Conservation (phyloP, 352 stramenopile genomes). For the Elongisporangium prolatum region DNA sequence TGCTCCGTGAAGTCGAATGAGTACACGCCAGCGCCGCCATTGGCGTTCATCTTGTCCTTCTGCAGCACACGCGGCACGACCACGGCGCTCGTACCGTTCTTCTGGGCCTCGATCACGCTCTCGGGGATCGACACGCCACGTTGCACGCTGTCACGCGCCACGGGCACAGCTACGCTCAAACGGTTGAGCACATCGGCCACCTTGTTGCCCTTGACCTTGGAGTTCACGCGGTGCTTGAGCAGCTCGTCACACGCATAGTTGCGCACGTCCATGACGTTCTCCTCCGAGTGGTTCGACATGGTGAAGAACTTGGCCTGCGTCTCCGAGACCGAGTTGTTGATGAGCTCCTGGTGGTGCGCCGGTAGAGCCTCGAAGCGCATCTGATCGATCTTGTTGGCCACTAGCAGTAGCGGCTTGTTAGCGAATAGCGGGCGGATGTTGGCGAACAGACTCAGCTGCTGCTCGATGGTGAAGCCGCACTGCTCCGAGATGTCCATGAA, state of each 20-base stretch:
- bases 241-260: conserved; percentile 96
- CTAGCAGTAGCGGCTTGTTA: conserved; percentile 98
- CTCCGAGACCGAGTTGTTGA: conserved; percentile 63
- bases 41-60: conserved; percentile 91
- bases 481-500: conserved; percentile 99
- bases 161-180: conserved; percentile 94
- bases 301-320: conserved; percentile 93
- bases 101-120: conserved; percentile 84
- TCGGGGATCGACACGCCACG: conserved; percentile 93
- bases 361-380: conserved; percentile 91
- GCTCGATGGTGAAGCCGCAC: conserved; percentile 98
- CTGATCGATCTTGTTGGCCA: conserved; percentile 99
- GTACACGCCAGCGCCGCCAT: conserved; percentile 97
- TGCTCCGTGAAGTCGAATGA: conserved; percentile 96
- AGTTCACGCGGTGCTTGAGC: conserved; percentile 92
- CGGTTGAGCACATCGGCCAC: conserved; percentile 95
- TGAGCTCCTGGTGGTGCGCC: conserved; percentile 70
- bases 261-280: conserved; percentile 95
- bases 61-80: conserved; percentile 42
- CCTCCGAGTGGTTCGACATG: conserved; percentile 98
- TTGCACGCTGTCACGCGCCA: conserved; percentile 89
- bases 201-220: conserved; percentile 95
- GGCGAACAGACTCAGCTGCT: conserved; percentile 96
- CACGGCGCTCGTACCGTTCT: conserved; percentile 33
- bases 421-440: conserved; percentile 99